phyloP scores from a whole-genome alignment of 768 basidiomycete genomes.

The Phanerodontia chrysosporium region DNA sequence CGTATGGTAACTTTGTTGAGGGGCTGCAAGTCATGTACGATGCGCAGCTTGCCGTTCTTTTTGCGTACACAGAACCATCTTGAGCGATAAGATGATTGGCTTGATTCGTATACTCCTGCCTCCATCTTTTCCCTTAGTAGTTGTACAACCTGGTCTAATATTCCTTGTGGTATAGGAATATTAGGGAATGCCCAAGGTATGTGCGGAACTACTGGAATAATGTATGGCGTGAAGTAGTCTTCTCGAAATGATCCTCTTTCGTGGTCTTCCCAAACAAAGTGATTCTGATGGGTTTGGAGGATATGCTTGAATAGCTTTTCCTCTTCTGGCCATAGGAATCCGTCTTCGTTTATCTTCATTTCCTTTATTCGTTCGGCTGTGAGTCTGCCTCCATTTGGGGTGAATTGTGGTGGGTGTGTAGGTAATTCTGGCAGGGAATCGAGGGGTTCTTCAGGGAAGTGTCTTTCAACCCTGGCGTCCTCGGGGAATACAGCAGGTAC shows the following conservation, averaged over 20 bases:
- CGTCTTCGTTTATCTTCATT: constrained; percentile 23
- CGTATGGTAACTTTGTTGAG: constrained; percentile 35
- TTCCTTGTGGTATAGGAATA: constrained; percentile 33
- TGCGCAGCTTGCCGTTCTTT: constrained; percentile 26
- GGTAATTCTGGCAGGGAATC: constrained; percentile 25
- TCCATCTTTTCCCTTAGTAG: constrained; percentile 30
- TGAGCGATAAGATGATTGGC: constrained; percentile 31
- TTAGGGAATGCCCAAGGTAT: constrained; percentile 31
- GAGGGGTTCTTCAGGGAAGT: constrained; percentile 34
- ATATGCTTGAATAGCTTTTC: constrained; percentile 21
- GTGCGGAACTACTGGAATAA: constrained; percentile 30
- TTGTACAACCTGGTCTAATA: constrained; percentile 26
- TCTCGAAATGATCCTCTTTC: constrained; percentile 19
- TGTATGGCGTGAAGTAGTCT: constrained; percentile 23
- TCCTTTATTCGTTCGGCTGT: constrained; percentile 20
- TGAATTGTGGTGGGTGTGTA: constrained; percentile 30
- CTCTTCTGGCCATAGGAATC: constrained; percentile 28
- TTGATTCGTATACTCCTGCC: constrained; percentile 34
- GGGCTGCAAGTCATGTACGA: constrained; percentile 37
- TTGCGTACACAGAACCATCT: constrained; percentile 37
- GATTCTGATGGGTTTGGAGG: constrained; percentile 8
- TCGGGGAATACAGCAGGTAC: constrained; percentile 22
- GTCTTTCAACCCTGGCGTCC: constrained; percentile 26
- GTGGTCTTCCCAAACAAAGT: constrained; percentile 18
- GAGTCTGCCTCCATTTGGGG: constrained; percentile 12